phyloP scores from a whole-genome alignment of 148 eudicot species.

The Camellia japonica region DNA sequence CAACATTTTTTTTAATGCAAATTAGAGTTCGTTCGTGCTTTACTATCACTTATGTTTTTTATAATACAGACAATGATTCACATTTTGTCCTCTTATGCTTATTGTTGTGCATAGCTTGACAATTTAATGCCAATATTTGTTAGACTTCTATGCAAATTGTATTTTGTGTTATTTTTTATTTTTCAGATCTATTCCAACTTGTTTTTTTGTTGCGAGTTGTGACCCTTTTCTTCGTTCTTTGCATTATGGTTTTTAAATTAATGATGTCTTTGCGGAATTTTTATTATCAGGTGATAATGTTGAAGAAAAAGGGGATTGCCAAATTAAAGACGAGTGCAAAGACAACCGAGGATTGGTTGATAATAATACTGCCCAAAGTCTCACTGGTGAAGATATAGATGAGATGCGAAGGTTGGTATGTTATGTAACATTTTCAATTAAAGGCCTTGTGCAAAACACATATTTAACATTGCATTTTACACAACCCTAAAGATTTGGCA shows the following conservation, averaged over 20 bases:
- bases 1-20: neutral
- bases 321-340: conserved; percentile 44
- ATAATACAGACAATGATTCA: neutral
- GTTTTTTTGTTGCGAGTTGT: neutral
- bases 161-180: neutral
- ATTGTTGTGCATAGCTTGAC: neutral
- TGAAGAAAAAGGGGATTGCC: conserved; percentile 42
- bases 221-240: neutral
- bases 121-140: neutral
- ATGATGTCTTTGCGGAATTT: neutral
- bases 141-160: neutral
- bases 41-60: neutral
- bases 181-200: too few relatives aligned
- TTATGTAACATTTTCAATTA: neutral
- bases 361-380: conserved; percentile 86
- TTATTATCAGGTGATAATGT: conserved; percentile 27
- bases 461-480: neutral
- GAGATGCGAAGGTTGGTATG: conserved; percentile 64
- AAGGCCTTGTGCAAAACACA: neutral
- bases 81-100: neutral
- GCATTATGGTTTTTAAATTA: neutral
- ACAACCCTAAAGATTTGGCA: neutral
- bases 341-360: conserved; percentile 88
- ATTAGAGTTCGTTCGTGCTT: neutral
- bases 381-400: conserved; percentile 89